Base-by-base conservation (phyloP, 192 early-diverging fungal genomes). In the Obelidium mucronatum region DNA sequence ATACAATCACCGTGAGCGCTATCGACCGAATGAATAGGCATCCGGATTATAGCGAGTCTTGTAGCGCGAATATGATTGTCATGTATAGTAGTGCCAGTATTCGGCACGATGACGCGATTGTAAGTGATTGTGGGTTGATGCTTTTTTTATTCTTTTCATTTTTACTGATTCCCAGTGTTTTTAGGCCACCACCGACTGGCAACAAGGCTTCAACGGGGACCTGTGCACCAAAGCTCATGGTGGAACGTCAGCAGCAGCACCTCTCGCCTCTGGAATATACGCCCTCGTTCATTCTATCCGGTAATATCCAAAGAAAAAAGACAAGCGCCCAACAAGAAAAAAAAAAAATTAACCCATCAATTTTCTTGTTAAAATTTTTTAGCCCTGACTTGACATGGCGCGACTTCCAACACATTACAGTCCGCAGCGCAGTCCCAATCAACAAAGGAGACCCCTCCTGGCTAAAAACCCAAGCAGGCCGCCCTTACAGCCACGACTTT, bases 351-450 rank as follows among this genome's bases (percentile, higher is more conserved):
- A 53, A 2, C 1, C 19, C 24, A 24, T 24, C 24, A 24, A 53
- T 1, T 17, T 2, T 53, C 19, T 1, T n/a, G 2, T 1, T 2
- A 53, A 31, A 2, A n/a, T n/a, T n/a, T n/a, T n/a, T n/a, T n/a
- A n/a, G n/a, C n/a, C 94, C 97, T 17, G 97, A 99, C 64, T 85
- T 99, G 52, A 90, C 88, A 35, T 99, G 97, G 97, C 84, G 97
- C 31, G 96, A 98, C 67, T 78, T 96, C 33, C 97, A 99, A 81
- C 91, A 95, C 40, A 80, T 99, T 17, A 85, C 90, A n/a, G 88
- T 98, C 17, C 81, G 87, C 2, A 92, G 90, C 28, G 94, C 94
- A 0, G 75, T 94, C 6, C 91, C 93, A 0, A 77, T 99, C 3
- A 86, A 90, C 26, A 61, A 84, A 1, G 74, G 76, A 31, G 95